These are phyloP conservation scores for Candida multigemmis DNA, from an alignment of 805 yeast species.

Conservation along the genomic window DNA sequence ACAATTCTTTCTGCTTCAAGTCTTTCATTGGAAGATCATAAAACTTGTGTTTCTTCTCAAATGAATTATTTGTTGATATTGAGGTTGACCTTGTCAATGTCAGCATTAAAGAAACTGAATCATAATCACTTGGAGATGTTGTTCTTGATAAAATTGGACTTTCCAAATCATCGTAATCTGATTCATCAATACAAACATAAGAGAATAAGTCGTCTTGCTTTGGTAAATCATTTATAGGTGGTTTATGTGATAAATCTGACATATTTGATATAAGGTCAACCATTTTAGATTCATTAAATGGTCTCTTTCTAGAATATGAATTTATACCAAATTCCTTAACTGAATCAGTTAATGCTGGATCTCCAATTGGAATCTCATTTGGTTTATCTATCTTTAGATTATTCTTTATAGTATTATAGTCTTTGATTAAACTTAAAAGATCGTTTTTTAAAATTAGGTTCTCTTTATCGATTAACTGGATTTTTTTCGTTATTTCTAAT, in stretches of 20 bases:
- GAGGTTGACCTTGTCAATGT: conserved; percentile 33
- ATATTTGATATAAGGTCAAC: conserved; percentile 10
- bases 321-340: background rate
- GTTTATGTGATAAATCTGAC: conserved; percentile 16
- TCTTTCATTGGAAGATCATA: conserved; percentile 1
- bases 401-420: conserved; percentile 26
- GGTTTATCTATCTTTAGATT: background rate
- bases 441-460: conserved; percentile 25
- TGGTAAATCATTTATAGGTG: conserved; percentile 5
- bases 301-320: conserved; percentile 7
- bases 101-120: conserved; percentile 26
- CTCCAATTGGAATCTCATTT: conserved; percentile 1
- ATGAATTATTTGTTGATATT: conserved; percentile 22
- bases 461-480: conserved; percentile 16
- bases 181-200: conserved; percentile 7
- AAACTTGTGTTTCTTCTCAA: conserved; percentile 5
- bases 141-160: conserved; percentile 26
- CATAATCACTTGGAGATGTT: conserved; percentile 24
- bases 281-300: conserved; percentile 11
- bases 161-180: conserved; percentile 9
- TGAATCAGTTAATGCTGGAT: background rate
- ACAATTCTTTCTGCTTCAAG: conserved; percentile 2
- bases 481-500: conserved; percentile 2
- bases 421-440: conserved; percentile 27
- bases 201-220: background rate